Base-by-base conservation (phyloP, 2,329 filamentous ascomycete genomes). In the Diaporthe sp. region DNA sequence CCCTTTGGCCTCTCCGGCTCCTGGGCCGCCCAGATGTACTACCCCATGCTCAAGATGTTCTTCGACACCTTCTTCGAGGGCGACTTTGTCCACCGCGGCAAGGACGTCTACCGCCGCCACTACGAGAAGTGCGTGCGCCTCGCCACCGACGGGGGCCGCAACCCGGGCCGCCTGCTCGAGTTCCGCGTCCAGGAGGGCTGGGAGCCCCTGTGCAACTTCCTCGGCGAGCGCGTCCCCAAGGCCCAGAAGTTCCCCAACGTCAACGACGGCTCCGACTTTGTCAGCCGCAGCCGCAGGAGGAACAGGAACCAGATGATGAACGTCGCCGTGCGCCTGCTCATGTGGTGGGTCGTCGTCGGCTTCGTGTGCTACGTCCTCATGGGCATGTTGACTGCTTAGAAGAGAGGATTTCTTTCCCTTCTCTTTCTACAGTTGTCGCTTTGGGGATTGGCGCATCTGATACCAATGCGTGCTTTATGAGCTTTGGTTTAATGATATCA, bases 31-130 rank as follows among this genome's bases (percentile, higher is more conserved):
- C 86, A 89, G 81, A 90, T 93, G 86, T 93, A 93, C 85, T 90
- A 93, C 82, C 92, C 91, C 53, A 93, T 94, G 92, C 87, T 94
- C 75, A 87, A 88, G 82, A 92, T 92, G 83, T 93, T 93, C 86
- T 94, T 92, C 85, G 88, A 91, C 79, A 89, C 88, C 74, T 93
- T 93, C 84, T 94, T 93, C 87, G 88, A 91, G 77, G 91, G 90
- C 70, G 92, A 93, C 81, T 94, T 94, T 82, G 88, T 89, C 81
- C 89, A 89, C 81, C 86, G 89, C 76, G 92, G 91, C 81, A 93
- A 93, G 85, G 87, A 91, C 71, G 86, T 91, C 61, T 94, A 90
- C 85, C 82, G 84, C 67, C 76, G 76, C 37, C 76, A 77, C 74
- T 76, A 76, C 74, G 74, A 60, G 34, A 63, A 74, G 51, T 49